Evolutionary conservation across 1,284 basidiomycete genomes (phyloP), one percentile per base, ranked within the genome.

Genomic region (Rhodotorula sp.): DNA sequence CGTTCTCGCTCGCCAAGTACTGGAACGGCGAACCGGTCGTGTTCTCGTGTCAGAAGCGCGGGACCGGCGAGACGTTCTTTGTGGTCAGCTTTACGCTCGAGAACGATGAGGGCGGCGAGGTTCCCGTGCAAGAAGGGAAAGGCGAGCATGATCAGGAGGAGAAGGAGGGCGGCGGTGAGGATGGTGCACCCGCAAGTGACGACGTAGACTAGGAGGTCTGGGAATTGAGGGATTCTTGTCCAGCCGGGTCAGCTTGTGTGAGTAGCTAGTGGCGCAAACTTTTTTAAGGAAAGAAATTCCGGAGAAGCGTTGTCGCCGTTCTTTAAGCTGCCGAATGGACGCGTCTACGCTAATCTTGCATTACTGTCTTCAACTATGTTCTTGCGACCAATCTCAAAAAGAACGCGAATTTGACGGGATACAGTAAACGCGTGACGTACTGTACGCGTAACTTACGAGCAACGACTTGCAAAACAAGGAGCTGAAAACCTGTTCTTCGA

Each of bases 1-100:
- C 26, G 8, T 76, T 77, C 61, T 43, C 51, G 23, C 49, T 78
- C 20, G 70, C 68, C 2, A 70, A 71, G 52, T 76, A 74, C 52
- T 76, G 72, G 75, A 70, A 71, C 26, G 68, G 70, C 21, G 66
- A 67, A 26, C 73, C 70, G 8, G 65, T 71, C 46, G 61, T 60
- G 5, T 69, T 74, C 12, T 23, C 18, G 23, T 72, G 65, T 46
- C 61, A 60, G n/a, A n/a, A 49, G 15, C 62, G 65, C 10, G 51
- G 21, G 52, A 48, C 47, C 31, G 64, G 57, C 18, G 47, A 69
- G 49, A 23, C n/a, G n/a, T 76, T 61, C 46, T 71, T 75, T 15
- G 67, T 76, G 8, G 73, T 76, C 6, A 73, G 66, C 1, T 71
- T 76, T n/a, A 62, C 68, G 67, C 58, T 76, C 20, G 73, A 67